Evolutionary conservation across 768 basidiomycete genomes (phyloP), one percentile per base, ranked within the genome.

Genomic region (Mycena albidolilacea): DNA sequence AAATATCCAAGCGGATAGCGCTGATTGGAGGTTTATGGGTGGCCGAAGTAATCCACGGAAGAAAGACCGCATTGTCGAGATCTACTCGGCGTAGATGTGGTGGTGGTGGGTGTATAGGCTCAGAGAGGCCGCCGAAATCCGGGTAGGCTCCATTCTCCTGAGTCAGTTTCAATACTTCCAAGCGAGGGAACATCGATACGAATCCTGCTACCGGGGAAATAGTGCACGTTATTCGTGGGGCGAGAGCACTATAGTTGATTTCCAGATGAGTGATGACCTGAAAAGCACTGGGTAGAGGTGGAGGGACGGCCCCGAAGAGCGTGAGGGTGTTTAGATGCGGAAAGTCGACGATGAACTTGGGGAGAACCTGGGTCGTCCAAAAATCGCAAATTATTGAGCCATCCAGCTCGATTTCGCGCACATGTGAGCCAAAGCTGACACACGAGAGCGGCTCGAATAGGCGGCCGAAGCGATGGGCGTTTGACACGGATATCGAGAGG

Each of bases 381-480:
- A 73, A 73, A 30, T 73, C 71, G 8, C 55, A 43, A 7, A 54
- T 48, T 19, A 73, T 69, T 6, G 30, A 41, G 44, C 59, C 54
- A 55, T 73, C 71, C 37, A 73, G 35, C 19, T 73, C 71, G 23
- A 73, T 64, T 64, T 62, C 71, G 54, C 67, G 71, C 9, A 73
- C 71, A 37, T 64, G 17, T 1, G 67, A 39, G 15, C 15, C 62
- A 37, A 73, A 73, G 55, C 38, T 73, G 35, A n/a, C 41, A 2
- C 46, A 46, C 21, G 43, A 21, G 19, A 55, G 67, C 19, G 60
- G 37, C 11, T 19, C 35, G 44, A 73, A 73, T 1, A 73, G 55
- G 35, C 54, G 62, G 6, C 67, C 57, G 67, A 73, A 73, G 17
- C 71, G 71, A 38, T 73, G 14, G 21, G 71, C 71, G 35, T 73